Base-by-base conservation (phyloP, 345 rosid genomes). In the Acer yangbiense region DNA sequence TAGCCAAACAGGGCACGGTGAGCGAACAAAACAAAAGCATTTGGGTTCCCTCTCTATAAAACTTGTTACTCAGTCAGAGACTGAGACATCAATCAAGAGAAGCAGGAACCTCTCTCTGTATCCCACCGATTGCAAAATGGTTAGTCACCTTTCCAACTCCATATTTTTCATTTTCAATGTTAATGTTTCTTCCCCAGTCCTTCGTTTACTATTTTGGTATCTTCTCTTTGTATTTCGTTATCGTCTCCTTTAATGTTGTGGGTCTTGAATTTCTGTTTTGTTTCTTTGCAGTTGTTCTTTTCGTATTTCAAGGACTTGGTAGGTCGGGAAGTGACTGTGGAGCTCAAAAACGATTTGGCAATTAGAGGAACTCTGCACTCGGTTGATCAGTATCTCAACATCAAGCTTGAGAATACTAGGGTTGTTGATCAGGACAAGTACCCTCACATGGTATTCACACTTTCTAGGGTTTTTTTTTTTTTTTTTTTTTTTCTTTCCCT, bases 301-400 rank as follows among this genome's bases (percentile, higher is more conserved):
- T 97, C 98, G 46, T 97, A 97, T 85, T 97, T 97, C 91, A 97
- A 97, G 91, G 99, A 94, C 82, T 89, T 97, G 89, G 99, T 97
- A 65, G 99, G 98, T 43, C 91, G 96, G 82, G 99, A 94, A 88
- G 99, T 97, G 83, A 94, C 99, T 50, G 99, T 97, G 78, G 99
- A 97, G 90, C 81, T 97, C 73, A 97, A 97, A 93, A 97, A 97
- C 65, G 98, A 97, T 85, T 87, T 97, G 87, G 99, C 99, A 1
- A 94, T 97, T 11, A 90, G 98, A 82, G 99, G 99, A 64, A 97
- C 99, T 17, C 98, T 97, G 69, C 99, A 97, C 77, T 97, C 99
- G 5, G 99, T 97, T 18, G 99, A 97, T 88, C 99, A 97, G 81
- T 97, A 97, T 82, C 98, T 97, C 61, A 97, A 97, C 78, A 94